Evolutionary conservation across 2,329 filamentous ascomycete genomes (phyloP).

Genomic region (Colletotrichum sublineola): DNA sequence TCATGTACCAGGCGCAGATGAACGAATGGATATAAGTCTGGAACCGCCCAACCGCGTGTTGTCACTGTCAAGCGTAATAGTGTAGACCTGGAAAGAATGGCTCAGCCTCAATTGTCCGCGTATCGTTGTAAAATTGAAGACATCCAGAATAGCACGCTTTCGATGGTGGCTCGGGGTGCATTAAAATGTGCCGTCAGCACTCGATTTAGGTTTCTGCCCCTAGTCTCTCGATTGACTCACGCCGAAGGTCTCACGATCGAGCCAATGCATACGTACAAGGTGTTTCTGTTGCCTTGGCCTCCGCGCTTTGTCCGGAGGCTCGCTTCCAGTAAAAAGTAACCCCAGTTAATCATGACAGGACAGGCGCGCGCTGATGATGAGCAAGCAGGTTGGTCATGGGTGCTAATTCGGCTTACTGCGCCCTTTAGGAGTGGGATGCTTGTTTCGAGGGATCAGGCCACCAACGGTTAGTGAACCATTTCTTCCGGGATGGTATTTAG

Average conservation of each 20-base stretch:
- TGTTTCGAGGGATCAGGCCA: not conserved
- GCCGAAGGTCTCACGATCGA: not conserved
- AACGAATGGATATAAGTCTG: not conserved
- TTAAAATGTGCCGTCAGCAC: not conserved
- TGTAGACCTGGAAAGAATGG: not conserved
- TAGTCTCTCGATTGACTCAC: not conserved
- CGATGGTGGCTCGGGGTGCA: not conserved
- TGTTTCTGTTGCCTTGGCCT: not conserved
- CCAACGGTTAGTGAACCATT: too few relatives aligned
- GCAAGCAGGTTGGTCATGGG: not conserved
- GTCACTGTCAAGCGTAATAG: too few relatives aligned
- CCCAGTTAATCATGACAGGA: not conserved
- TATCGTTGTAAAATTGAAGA: not conserved
- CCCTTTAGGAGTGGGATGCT: constrained; percentile 1
- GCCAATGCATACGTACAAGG: too few relatives aligned
- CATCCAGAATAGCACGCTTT: too few relatives aligned
- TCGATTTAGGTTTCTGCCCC: not conserved
- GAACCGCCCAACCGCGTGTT: not conserved
- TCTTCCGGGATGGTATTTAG: not conserved
- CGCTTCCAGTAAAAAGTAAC: not conserved
- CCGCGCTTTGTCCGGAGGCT: not conserved
- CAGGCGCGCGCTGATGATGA: too few relatives aligned
- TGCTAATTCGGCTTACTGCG: not conserved
- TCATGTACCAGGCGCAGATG: not conserved
- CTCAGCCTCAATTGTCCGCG: too few relatives aligned